phyloP scores from a whole-genome alignment of 1,139 yeast genomes.

The Protomyces pachydermus region DNA sequence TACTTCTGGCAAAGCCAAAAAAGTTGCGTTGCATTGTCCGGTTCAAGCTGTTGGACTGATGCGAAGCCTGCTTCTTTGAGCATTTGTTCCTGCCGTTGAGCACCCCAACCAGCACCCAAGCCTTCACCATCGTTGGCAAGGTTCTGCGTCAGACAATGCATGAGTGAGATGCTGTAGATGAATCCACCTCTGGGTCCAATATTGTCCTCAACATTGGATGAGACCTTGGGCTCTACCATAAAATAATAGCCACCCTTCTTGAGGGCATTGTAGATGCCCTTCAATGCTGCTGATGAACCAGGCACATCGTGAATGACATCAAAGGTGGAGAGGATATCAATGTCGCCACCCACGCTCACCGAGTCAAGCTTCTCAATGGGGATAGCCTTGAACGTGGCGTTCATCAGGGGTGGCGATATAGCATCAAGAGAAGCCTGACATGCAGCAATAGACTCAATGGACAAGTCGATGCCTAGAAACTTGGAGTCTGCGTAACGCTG shows the following conservation, averaged over 20 bases:
- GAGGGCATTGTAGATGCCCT: neutral
- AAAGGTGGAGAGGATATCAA: neutral
- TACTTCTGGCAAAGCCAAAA: neutral
- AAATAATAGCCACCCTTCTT: neutral
- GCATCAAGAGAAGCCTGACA: neutral
- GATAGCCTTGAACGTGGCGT: neutral
- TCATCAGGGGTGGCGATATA: neutral
- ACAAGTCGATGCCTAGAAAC: neutral
- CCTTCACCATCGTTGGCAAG: constrained; percentile 5
- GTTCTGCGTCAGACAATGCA: constrained; percentile 3
- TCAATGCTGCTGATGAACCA: neutral
- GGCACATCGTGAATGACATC: constrained; percentile 4
- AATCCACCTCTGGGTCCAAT: neutral
- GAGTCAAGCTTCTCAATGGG: neutral
- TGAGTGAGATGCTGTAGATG: neutral
- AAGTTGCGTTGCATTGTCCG: neutral
- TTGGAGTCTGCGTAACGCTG: neutral
- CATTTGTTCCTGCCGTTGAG: neutral
- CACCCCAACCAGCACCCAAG: neutral
- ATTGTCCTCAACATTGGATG: neutral
- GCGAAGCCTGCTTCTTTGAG: neutral
- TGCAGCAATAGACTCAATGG: neutral
- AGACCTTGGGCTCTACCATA: neutral
- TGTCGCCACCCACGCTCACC: neutral
- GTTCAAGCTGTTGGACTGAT: neutral